Evolutionary conservation across 1,284 basidiomycete genomes (phyloP).

Genomic region (Fomitopsis pinicola): DNA sequence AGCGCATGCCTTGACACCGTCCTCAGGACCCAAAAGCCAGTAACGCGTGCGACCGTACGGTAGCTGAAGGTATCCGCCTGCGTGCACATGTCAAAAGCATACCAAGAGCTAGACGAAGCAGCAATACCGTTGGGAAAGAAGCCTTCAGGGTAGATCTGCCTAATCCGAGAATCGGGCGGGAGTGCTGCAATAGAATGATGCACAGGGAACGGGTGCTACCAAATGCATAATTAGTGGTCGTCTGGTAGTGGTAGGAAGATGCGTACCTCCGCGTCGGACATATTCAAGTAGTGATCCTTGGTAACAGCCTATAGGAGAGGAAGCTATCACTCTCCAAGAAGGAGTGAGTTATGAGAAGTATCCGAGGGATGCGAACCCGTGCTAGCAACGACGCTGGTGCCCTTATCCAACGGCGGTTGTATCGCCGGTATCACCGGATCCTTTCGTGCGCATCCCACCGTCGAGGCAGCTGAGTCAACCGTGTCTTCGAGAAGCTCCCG

Average conservation of each 20-base stretch:
- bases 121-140: conserved; percentile 23
- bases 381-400: no score
- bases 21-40: conserved; percentile 72
- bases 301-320: no score
- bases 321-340: no score
- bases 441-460: no score
- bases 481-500: not conserved
- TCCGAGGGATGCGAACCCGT: no score
- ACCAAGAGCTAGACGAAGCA: not conserved
- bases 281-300: not conserved
- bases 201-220: conserved; percentile 18
- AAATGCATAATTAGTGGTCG: not conserved
- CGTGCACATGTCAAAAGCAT: not conserved
- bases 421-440: no score
- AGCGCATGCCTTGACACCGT: conserved; percentile 54
- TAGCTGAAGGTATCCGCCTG: conserved; percentile 24
- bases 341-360: no score
- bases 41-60: conserved; percentile 46
- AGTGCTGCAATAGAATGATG: conserved; percentile 25
- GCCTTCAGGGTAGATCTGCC: conserved; percentile 25
- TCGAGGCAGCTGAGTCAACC: not conserved
- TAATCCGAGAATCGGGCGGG: conserved; percentile 15
- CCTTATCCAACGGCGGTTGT: no score
- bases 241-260: not conserved
- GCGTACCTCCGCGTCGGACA: not conserved